These are phyloP conservation scores for Penicillium coprophilum DNA, from an alignment of 495 filamentous ascomycete genomes.

Conservation along the genomic window DNA sequence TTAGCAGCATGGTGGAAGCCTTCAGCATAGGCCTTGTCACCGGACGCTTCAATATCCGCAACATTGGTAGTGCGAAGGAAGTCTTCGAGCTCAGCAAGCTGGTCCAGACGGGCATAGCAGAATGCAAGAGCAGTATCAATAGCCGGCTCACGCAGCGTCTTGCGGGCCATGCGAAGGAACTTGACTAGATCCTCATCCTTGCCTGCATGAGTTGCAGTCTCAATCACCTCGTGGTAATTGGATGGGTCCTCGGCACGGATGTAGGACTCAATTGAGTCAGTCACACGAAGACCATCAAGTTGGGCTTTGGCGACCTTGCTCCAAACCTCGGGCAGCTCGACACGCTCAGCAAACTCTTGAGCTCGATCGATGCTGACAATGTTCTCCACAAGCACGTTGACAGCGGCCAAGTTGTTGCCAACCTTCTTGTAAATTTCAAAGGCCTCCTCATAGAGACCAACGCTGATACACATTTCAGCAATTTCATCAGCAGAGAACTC, in stretches of 20 bases:
- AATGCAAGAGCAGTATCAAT: slow-evolving; percentile 95
- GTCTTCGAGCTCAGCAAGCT: slow-evolving; percentile 91
- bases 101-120: slow-evolving; percentile 86
- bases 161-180: slow-evolving; percentile 94
- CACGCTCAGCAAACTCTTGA: slow-evolving; percentile 93
- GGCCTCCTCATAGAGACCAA: slow-evolving; percentile 93
- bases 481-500: slow-evolving; percentile 92
- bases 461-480: slow-evolving; percentile 87
- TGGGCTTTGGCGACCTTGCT: slow-evolving; percentile 98
- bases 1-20: slow-evolving; percentile 95
- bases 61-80: slow-evolving; percentile 94
- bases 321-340: slow-evolving; percentile 97
- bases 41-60: slow-evolving; percentile 90
- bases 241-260: slow-evolving; percentile 90
- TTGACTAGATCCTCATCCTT: slow-evolving; percentile 99
- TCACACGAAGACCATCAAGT: slow-evolving; percentile 90
- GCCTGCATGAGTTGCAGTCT: slow-evolving; percentile 90
- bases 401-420: slow-evolving; percentile 79
- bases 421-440: slow-evolving; percentile 99
- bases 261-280: slow-evolving; percentile 94
- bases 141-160: slow-evolving; percentile 89
- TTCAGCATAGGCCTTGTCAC: slow-evolving; percentile 96
- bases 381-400: slow-evolving; percentile 92
- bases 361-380: slow-evolving; percentile 98
- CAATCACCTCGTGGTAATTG: slow-evolving; percentile 95